Evolutionary conservation across 257 asterid species (phyloP), one percentile per base, ranked within the genome.

Genomic region (Solanum etuberosum): DNA sequence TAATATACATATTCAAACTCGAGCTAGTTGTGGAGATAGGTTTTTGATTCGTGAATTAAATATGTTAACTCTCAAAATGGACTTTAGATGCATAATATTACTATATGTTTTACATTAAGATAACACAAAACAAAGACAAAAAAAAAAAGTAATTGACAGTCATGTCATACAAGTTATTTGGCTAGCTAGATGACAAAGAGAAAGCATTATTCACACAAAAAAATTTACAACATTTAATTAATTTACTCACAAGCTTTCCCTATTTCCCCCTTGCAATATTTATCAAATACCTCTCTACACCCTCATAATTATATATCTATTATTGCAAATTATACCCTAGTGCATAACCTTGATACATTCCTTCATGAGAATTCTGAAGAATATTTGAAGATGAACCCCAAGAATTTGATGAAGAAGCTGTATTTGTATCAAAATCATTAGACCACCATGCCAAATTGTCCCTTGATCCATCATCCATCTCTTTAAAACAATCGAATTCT

Each of bases 401-500:
- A 40, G 94, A 88, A 73, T 51, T 91, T 12, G 94, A 92, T 14
- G 94, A 91, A 1, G 98, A 90, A 2, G 91, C 83, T 6, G 95
- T 91, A 86, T 88, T 91, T 27, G 94, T 85, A 18, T 94, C 97
- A n/a, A 94, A 89, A n/a, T 93, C 96, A 73, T 89, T 90, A 51
- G 90, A 48, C 98, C 95, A 94, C 98, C 98, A 96, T 31, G 88
- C 90, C 42, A 91, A 25, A 63, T 85, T 87, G 34, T 90, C 92
- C 88, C 87, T 91, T 1, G 91, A 78, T 2, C 87, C 91, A 31
- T 91, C 93, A 40, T 91, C 93, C 65, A 91, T 89, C 37, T 91
- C 95, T 73, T 88, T 90, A 38, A 92, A 88, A 76, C 92, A 92
- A 89, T 92, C 96, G 77, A 89, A 80, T 68, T 91, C 98, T 40